phyloP scores from a whole-genome alignment of 2,329 filamentous ascomycete genomes.

The Lomentospora prolificans region DNA sequence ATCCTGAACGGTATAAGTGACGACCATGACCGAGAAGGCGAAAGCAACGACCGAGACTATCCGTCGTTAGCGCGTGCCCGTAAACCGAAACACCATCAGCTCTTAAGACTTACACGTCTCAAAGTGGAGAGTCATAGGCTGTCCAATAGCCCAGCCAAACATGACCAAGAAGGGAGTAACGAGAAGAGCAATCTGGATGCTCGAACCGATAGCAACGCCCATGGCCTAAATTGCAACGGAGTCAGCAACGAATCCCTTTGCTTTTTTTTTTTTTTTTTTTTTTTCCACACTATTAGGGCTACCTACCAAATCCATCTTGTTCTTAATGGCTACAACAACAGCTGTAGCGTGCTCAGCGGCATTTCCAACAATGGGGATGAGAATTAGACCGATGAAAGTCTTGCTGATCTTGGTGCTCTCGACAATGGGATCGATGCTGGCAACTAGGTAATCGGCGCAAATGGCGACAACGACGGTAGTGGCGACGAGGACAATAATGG shows the following conservation, averaged over 20 bases:
- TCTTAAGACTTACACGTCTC: constrained; percentile 40
- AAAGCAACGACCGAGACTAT: constrained; percentile 66
- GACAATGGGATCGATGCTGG: constrained; percentile 65
- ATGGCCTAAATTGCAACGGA: constrained; percentile 39
- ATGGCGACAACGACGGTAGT: constrained; percentile 61
- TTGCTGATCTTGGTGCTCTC: constrained; percentile 62
- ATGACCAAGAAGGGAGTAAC: constrained; percentile 75
- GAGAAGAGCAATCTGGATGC: constrained; percentile 72
- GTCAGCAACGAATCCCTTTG: no score
- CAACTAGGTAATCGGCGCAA: constrained; percentile 69
- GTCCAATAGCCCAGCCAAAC: constrained; percentile 65
- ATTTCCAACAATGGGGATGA: constrained; percentile 73
- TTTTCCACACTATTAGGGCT: no score
- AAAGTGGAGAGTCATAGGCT: constrained; percentile 70
- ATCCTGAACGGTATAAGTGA: constrained; percentile 68
- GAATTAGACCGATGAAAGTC: constrained; percentile 70
- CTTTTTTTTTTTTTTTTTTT: no score
- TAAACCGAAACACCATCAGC: neutral
- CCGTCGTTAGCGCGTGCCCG: neutral
- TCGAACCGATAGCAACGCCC: constrained; percentile 72
- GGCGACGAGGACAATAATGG: constrained; percentile 55
- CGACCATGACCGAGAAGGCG: constrained; percentile 64
- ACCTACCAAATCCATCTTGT: constrained; percentile 56
- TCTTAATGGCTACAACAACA: constrained; percentile 65
- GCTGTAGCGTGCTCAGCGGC: constrained; percentile 76